phyloP scores from a whole-genome alignment of 1,284 basidiomycete genomes.

The Chalciporus sp. region DNA sequence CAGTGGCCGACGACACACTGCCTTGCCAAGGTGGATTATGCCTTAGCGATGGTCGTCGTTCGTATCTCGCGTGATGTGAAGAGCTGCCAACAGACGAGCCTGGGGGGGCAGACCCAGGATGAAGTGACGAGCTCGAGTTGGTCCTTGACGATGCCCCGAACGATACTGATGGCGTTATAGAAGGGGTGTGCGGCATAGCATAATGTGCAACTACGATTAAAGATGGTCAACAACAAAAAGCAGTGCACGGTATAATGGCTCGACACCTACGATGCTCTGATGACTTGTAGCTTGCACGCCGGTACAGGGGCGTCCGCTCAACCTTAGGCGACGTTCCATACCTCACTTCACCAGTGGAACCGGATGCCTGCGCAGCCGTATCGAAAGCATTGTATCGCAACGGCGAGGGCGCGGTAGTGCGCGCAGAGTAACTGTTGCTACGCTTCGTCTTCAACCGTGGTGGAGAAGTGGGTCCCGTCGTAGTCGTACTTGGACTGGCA shows the following conservation, averaged over 20 bases:
- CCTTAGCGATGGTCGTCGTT: slow-evolving; percentile 43
- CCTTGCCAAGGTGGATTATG: slow-evolving; percentile 48
- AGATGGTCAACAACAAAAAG: neutral
- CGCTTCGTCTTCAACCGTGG: slow-evolving; percentile 37
- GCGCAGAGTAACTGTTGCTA: slow-evolving; percentile 37
- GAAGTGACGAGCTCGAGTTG: slow-evolving; percentile 48
- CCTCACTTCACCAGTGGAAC: slow-evolving; percentile 27
- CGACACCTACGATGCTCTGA: slow-evolving; percentile 34
- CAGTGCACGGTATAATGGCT: neutral
- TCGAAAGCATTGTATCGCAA: slow-evolving; percentile 35
- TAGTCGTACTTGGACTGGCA: slow-evolving; percentile 17
- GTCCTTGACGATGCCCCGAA: slow-evolving; percentile 46
- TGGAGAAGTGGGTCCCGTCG: slow-evolving; percentile 26
- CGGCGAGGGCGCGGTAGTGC: slow-evolving; percentile 30
- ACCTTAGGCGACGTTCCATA: slow-evolving; percentile 30
- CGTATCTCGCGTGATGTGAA: slow-evolving; percentile 32
- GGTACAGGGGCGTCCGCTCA: slow-evolving; percentile 32
- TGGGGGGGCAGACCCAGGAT: slow-evolving; percentile 33
- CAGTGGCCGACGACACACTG: slow-evolving; percentile 37
- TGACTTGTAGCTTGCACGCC: slow-evolving; percentile 38
- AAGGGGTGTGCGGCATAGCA: slow-evolving; percentile 29
- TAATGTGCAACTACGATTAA: slow-evolving; percentile 32
- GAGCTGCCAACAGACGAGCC: slow-evolving; percentile 32
- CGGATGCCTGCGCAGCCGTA: slow-evolving; percentile 7
- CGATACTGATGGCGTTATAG: slow-evolving; percentile 34